phyloP scores from a whole-genome alignment of 306 rosid genomes.

The Corylus heterophylla region DNA sequence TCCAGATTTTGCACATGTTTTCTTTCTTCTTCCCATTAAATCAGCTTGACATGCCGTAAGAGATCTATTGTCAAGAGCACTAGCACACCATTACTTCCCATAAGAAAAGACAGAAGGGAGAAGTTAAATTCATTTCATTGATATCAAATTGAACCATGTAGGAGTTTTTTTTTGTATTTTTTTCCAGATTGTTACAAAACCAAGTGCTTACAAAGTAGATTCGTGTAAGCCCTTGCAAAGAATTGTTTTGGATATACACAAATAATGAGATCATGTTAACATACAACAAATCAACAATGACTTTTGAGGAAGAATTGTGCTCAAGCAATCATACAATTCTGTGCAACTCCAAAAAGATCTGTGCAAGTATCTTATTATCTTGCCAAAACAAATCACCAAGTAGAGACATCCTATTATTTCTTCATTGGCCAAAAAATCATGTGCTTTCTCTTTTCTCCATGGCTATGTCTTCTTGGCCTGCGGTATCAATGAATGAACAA shows the following conservation, averaged over 20 bases:
- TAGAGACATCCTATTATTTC: slow-evolving; percentile 21
- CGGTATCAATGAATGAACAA: slow-evolving; percentile 26
- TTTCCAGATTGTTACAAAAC: slow-evolving; percentile 17
- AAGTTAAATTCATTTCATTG: slow-evolving; percentile 21
- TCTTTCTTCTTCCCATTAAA: background rate
- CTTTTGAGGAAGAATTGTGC: slow-evolving; percentile 25
- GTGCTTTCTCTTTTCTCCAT: slow-evolving; percentile 13
- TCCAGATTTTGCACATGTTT: background rate
- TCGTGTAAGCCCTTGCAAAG: slow-evolving; percentile 32
- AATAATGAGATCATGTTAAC: slow-evolving; percentile 33
- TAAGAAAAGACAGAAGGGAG: background rate
- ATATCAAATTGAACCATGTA: slow-evolving; percentile 2
- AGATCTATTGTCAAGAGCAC: background rate
- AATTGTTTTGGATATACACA: slow-evolving; percentile 27
- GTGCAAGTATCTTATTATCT: slow-evolving; percentile 23
- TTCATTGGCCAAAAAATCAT: slow-evolving; percentile 23
- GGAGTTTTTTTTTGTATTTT: slow-evolving; percentile 6
- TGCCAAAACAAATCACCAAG: slow-evolving; percentile 10
- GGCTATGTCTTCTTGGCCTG: slow-evolving; percentile 79
- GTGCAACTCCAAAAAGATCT: slow-evolving; percentile 22
- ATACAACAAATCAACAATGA: slow-evolving; percentile 28
- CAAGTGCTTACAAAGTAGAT: slow-evolving; percentile 14
- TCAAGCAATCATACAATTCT: slow-evolving; percentile 28
- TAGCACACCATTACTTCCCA: background rate
- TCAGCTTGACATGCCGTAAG: background rate